Evolutionary conservation across 805 yeast genomes (phyloP).

Genomic region (Candida taoyuanica): DNA sequence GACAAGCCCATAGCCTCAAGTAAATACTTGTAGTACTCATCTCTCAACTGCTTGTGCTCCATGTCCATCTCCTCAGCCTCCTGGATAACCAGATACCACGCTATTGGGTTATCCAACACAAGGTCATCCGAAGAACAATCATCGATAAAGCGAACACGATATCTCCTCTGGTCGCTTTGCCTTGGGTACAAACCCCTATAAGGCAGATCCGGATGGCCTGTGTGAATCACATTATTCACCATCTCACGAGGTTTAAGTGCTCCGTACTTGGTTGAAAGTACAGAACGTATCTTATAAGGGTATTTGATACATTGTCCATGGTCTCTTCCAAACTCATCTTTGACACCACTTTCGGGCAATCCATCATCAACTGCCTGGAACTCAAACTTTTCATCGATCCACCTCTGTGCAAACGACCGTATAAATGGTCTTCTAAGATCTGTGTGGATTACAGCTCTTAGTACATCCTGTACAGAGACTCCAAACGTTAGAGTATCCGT

Average conservation of each 20-base stretch:
- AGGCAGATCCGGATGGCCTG: background rate
- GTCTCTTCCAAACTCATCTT: slow-evolving; percentile 2
- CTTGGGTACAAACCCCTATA: background rate
- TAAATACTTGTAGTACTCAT: slow-evolving; percentile 3
- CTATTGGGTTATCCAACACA: slow-evolving; percentile 12
- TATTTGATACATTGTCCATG: background rate
- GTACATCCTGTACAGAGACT: too few species aligned
- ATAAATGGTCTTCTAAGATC: background rate
- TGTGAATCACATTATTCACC: background rate
- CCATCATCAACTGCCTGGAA: slow-evolving; percentile 2
- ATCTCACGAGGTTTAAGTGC: background rate
- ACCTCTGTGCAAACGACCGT: background rate
- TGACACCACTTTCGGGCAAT: background rate
- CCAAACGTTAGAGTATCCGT: background rate
- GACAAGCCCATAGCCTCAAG: background rate
- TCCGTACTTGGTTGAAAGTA: too few species aligned
- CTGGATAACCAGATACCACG: slow-evolving; percentile 10
- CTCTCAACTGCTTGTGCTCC: background rate
- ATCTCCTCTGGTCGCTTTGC: background rate
- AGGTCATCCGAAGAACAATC: slow-evolving; percentile 9
- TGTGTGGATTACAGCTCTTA: background rate
- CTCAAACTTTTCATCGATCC: background rate
- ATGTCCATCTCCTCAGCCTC: slow-evolving; percentile 10
- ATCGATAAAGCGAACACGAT: slow-evolving; percentile 4
- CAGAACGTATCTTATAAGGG: too few species aligned